Evolutionary conservation across 495 filamentous ascomycete species (phyloP).

Genomic region (Penicillium chermesinum): DNA sequence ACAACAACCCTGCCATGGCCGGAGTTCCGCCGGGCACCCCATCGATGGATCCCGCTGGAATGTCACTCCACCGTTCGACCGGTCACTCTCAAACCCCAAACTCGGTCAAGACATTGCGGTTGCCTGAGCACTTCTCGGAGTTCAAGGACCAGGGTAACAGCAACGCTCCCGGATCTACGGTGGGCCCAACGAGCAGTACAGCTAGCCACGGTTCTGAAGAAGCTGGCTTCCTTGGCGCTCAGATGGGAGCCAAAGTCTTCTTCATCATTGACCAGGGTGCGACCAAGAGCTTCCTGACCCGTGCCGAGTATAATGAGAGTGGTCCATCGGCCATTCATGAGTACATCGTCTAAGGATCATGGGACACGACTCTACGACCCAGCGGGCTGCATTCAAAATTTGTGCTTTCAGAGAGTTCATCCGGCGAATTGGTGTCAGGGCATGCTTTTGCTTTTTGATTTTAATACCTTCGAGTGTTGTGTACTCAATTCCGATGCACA

Average conservation of each 20-base stretch:
- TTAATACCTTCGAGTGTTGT: too few species aligned
- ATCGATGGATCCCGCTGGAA: constrained; percentile 30
- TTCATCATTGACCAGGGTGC: constrained; percentile 67
- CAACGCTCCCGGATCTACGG: constrained; percentile 34
- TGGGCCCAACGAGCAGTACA: constrained; percentile 20
- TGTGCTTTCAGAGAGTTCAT: constrained; percentile 5
- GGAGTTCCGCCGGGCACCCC: constrained; percentile 31
- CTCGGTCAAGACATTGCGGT: constrained; percentile 68
- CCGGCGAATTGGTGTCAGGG: constrained; percentile 15
- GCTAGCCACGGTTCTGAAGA: constrained; percentile 54
- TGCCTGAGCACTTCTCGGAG: constrained; percentile 86
- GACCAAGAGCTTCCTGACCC: constrained; percentile 66
- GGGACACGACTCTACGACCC: constrained; percentile 9
- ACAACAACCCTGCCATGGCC: constrained; percentile 52
- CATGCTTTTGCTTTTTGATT: constrained; percentile 14
- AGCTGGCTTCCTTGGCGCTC: constrained; percentile 73
- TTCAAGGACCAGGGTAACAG: constrained; percentile 74
- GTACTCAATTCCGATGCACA: too few species aligned
- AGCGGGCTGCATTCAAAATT: constrained; percentile 8
- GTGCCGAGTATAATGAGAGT: constrained; percentile 73
- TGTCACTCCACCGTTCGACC: constrained; percentile 54
- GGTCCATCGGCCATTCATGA: constrained; percentile 68
- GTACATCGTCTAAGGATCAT: constrained; percentile 27
- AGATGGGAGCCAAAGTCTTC: constrained; percentile 69
- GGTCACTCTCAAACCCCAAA: constrained; percentile 85